Base-by-base conservation (phyloP, 352 stramenopile species). In the Phytophthora sansomeana region DNA sequence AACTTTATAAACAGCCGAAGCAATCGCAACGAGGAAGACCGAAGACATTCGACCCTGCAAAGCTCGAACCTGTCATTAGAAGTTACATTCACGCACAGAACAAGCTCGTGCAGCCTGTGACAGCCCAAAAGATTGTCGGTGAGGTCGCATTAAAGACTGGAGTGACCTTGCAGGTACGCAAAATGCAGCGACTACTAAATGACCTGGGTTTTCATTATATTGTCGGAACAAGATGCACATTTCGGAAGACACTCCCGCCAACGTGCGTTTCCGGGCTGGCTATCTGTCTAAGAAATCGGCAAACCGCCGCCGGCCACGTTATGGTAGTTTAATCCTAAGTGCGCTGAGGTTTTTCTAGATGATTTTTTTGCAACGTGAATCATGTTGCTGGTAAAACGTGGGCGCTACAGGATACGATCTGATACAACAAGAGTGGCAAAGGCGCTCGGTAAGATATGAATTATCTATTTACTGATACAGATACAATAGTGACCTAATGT, bases 381-480 rank as follows among this genome's bases (percentile, higher is more conserved):
- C 46, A 41, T 30, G 46, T 53, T 28, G 19, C 28, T 6, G 21
- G 13, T 6, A 56, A 56, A 17, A 44, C 19, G 3, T 56, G 48
- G 48, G 30, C 44, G 30, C 48, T 56, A 3, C 32, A 56, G 29
- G 48, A 56, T 14, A 56, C 21, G 30, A 56, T 44, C 10, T 32
- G 48, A 4, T 56, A 35, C 17, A 35, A 56, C 11, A 56, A 56
- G n/a, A 46, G 32, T 7, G 48, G 48, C 6, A 46, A 14, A 24
- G 33, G 48, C 17, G n/a, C 48, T 33, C 48, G 48, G 30, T 56
- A 46, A 43, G 47, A n/a, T n/a, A n/a, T n/a, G n/a, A n/a, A n/a
- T 42, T 55, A 8, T 42, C 28, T 55, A 43, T 30, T 32, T 7
- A 19, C 30, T 19, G 3, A 6, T 19, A 42, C 11, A 19, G 3